Percentiles rank a stretch among this genome's conserved stretches.
Conservation (phyloP, 257 asterid species). For the Jacaranda mimosifolia region DNA sequence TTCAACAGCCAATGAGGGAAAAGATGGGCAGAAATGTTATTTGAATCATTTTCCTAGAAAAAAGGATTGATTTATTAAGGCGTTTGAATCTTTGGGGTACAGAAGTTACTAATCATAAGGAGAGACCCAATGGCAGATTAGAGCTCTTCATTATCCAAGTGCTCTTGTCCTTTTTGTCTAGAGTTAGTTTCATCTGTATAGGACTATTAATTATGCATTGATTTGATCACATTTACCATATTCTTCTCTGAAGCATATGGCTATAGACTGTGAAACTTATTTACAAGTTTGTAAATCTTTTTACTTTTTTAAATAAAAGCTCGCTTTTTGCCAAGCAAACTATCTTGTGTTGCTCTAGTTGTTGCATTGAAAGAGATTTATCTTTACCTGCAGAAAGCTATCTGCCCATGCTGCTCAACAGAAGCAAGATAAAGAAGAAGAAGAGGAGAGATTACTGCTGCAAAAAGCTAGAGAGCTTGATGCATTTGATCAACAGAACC, state of each 20-base stretch:
- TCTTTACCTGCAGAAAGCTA: slow-evolving; percentile 60
- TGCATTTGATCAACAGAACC: slow-evolving; percentile 92
- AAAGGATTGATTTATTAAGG: background rate
- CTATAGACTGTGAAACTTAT: background rate
- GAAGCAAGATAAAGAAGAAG: slow-evolving; percentile 80
- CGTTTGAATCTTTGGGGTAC: background rate
- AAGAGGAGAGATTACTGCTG: slow-evolving; percentile 66
- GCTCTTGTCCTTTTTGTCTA: background rate
- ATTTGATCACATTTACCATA: background rate
- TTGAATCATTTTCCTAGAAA: background rate
- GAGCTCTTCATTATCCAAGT: background rate
- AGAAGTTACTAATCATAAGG: slow-evolving; percentile 1
- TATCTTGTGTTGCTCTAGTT: background rate
- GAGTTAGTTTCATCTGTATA: slow-evolving; percentile 7
- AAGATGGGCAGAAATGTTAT: background rate
- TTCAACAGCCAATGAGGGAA: background rate
- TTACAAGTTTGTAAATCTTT: background rate
- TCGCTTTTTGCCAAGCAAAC: background rate
- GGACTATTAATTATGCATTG: background rate
- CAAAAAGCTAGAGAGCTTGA: slow-evolving; percentile 84
- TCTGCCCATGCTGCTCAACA: slow-evolving; percentile 67
- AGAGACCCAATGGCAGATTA: background rate
- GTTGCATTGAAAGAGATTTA: background rate
- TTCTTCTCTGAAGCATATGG: background rate
- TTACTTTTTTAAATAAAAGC: background rate